Base-by-base conservation (phyloP, 2,329 filamentous ascomycete genomes). In the Colletotrichum melonis region DNA sequence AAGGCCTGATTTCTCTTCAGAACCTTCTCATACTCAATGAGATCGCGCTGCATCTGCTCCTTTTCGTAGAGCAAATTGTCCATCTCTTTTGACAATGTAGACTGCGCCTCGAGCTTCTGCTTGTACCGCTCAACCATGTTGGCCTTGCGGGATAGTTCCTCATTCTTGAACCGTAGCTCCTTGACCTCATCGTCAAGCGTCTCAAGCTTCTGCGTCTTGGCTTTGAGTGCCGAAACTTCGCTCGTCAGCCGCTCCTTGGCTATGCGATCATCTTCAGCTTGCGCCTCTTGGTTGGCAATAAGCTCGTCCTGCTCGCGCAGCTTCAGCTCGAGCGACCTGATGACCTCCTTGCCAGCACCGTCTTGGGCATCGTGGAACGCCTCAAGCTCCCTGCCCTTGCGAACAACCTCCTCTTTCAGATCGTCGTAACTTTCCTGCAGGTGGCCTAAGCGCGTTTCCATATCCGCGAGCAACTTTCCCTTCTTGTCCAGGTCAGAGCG, bases 251-350 rank as follows among this genome's bases (percentile, higher is more conserved):
- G 84, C 56, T 84, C 83, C 76, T 84, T 89, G 80, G 83, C 80
- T 19, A 83, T 79, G 22, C 83, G 82, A 74, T 87, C 81, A 38
- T 88, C 85, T 69, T 93, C 89, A 12, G 92, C 82, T 76, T 93
- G 89, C 24, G 88, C 87, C 80, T 95, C 93, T 76, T 94, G 89
- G 28, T 86, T 88, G 52, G 91, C 90, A 78, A 95, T 95, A 63
- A 94, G 85, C 71, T 92, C 88, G 80, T 94, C 92, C 77, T 93
- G 91, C 77, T 94, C 90, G 54, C 89, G 88, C 28, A 92, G 84
- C 76, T 88, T 88, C 56, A 84, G 83, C 76, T 92, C 86, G 76
- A 93, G 83, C 73, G 86, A 82, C 81, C 85, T 84, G 75, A 90
- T 87, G 63, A 87, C 83, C 67, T 87, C 85, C 79, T 84, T 89